Base-by-base conservation (phyloP, 2,329 filamentous ascomycete genomes). In the Samsoniella hepiali region DNA sequence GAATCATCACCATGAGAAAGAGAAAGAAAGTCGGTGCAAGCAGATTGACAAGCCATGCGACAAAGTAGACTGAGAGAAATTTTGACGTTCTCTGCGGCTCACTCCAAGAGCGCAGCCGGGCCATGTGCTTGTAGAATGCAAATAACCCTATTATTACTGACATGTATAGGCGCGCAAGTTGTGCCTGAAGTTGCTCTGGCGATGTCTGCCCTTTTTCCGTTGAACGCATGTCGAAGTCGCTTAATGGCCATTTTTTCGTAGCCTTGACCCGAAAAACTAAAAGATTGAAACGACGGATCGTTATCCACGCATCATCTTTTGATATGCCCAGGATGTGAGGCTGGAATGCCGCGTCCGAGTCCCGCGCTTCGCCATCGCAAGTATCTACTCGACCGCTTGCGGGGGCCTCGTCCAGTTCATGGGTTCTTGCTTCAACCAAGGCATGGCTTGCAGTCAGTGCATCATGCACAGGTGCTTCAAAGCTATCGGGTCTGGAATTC, bases 181-280 rank as follows among this genome's bases (percentile, higher is more conserved):
- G 92, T 2, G 88, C 85, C 11, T 91, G 83, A 51, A 96, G 78
- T 76, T 95, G 95, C 70, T 95, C 91, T 0, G 91, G 91, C 0
- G 89, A 91, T 73, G 95, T 95, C 63, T 93, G 89, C 68, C 95
- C 91, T 61, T 94, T 88, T 45, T 93, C 88, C 5, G 91, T 88
- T 36, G 42, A 11, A 34, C 4, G 31, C 42, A 50, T 36, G 34
- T 55, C 51, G 17, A 55, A 27, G 34, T 40, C 51, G 34, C 32
- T 55, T 15, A 55, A 22, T 11, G 32, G 50, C 7, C 17, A 13
- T 1, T 38, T 5, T 27, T 34, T 38, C 7, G 50, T 27, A 5
- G 56, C 56, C 17, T 32, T 47, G 22, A 58, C 42, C 15, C 56
- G 56, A 36, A 58, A 58, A 9, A 58, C 56, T 7, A 58, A 31